Evolutionary conservation across 2,329 filamentous ascomycete species (phyloP).

Genomic region (Fusarium sp.): DNA sequence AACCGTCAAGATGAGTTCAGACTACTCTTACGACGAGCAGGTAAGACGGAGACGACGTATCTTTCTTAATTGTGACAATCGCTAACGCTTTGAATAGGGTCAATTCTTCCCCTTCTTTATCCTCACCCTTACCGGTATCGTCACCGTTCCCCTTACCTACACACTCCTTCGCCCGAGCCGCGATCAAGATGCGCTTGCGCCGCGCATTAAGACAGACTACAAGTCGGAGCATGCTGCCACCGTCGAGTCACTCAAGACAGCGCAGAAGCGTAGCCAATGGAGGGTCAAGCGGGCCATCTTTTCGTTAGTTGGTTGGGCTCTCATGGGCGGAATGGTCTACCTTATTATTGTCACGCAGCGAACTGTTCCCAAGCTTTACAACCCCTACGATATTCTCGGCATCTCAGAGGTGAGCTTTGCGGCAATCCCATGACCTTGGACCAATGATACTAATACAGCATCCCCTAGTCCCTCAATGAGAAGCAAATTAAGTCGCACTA

Average conservation of each 20-base stretch:
- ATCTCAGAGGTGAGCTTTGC: slow-evolving; percentile 76
- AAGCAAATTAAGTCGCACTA: slow-evolving; percentile 94
- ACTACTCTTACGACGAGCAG: slow-evolving; percentile 99
- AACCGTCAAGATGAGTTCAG: slow-evolving; percentile 80
- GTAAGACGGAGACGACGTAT: slow-evolving; percentile 55
- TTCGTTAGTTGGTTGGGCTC: slow-evolving; percentile 80
- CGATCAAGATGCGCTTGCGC: slow-evolving; percentile 82
- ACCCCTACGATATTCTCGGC: slow-evolving; percentile 94
- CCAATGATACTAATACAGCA: slow-evolving; percentile 24
- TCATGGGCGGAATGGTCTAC: slow-evolving; percentile 93
- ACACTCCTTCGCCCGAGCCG: slow-evolving; percentile 83
- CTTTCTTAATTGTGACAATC: background rate
- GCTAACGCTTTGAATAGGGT: slow-evolving; percentile 65
- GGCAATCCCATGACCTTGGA: background rate
- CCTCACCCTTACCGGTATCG: slow-evolving; percentile 86
- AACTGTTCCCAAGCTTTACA: slow-evolving; percentile 84
- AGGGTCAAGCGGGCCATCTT: slow-evolving; percentile 86
- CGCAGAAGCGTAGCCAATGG: slow-evolving; percentile 90
- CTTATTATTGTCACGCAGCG: slow-evolving; percentile 84
- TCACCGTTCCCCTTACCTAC: slow-evolving; percentile 92
- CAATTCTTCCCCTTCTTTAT: slow-evolving; percentile 99
- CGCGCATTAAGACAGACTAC: slow-evolving; percentile 85
- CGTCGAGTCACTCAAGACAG: slow-evolving; percentile 83
- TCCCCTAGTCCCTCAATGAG: slow-evolving; percentile 78
- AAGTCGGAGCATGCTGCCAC: slow-evolving; percentile 85